Evolutionary conservation across 208 protist genomes (phyloP), one percentile per base, ranked within the genome.

Genomic region (Leishmania tarentolae): DNA sequence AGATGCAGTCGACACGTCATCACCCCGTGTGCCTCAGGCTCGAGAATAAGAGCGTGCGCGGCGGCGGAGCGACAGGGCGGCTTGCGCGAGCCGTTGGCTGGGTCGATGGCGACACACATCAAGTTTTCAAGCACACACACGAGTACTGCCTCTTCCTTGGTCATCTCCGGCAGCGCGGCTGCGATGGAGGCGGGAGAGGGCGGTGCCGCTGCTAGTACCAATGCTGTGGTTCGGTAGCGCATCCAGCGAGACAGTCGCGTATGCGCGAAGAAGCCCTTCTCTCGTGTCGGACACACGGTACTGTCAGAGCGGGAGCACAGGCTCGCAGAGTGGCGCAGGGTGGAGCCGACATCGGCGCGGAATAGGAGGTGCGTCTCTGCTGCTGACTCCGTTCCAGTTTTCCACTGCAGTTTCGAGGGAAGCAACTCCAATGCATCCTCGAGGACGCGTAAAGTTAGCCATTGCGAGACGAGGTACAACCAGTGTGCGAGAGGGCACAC

Each of bases 1-100:
- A 83, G 65, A 47, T 80, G 75, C 52, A 84, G 68, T 7, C 80
- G 80, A 52, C 75, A 84, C 61, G 75, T 70, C 53, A 63, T 57
- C 42, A 84, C 80, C 5, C 68, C 65, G 56, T 84, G 80, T 2
- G 56, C 53, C 7, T 66, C 52, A 2, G 80, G 74, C 35, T 80
- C 50, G 4, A 70, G 57, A 40, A 84, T 73, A 17, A 84, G 80
- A 35, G 28, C 46, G 69, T 69, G 75, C 77, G 80, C 13, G n/a
- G 21, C 13, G 56, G 19, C 44, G 11, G 24, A 21, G 72, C 61
- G 31, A 40, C 61, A 40, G 61, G 31, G 31, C 61, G 15, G 31
- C 61, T 68, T 68, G 61, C 61, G 61, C 61, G 15, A 68, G 61
- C 31, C 61, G 52, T 35, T 19, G 19, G 52, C 47, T 24, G 72